Conservation (phyloP, 805 yeast species). For the Lipomyces anomalus region DNA sequence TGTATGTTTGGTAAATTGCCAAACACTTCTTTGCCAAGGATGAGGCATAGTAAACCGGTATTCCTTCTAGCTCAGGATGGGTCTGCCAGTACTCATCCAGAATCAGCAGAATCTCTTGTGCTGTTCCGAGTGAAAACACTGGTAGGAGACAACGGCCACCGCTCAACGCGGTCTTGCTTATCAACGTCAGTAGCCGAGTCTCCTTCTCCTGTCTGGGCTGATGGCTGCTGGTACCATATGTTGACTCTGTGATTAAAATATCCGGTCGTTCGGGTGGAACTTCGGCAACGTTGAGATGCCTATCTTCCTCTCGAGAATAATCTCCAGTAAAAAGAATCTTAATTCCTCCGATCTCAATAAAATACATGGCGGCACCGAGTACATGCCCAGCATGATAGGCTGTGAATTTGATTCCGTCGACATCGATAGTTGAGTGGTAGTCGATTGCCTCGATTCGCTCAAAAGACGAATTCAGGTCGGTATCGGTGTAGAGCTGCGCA, state of each 20-base stretch:
- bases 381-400: constrained; percentile 99
- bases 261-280: constrained; percentile 86
- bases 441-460: constrained; percentile 91
- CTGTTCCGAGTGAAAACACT: constrained; percentile 93
- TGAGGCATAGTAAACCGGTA: constrained; percentile 87
- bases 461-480: constrained; percentile 79
- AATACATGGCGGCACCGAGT: constrained; percentile 96
- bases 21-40: constrained; percentile 90
- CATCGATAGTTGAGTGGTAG: constrained; percentile 90
- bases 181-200: constrained; percentile 66
- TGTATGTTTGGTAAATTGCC: constrained; percentile 94
- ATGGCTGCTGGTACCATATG: constrained; percentile 96
- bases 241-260: constrained; percentile 85
- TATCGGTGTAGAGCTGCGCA: constrained; percentile 70
- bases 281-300: constrained; percentile 93
- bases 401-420: constrained; percentile 90
- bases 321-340: constrained; percentile 92
- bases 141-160: constrained; percentile 94
- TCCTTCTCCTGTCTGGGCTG: constrained; percentile 87
- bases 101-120: constrained; percentile 85
- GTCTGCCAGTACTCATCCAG: constrained; percentile 92
- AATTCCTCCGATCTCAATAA: constrained; percentile 89
- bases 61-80: constrained; percentile 73
- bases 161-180: constrained; percentile 74
- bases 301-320: constrained; percentile 89